Evolutionary conservation across 805 yeast species (phyloP).

Genomic region (Candida khao-thaluensis): DNA sequence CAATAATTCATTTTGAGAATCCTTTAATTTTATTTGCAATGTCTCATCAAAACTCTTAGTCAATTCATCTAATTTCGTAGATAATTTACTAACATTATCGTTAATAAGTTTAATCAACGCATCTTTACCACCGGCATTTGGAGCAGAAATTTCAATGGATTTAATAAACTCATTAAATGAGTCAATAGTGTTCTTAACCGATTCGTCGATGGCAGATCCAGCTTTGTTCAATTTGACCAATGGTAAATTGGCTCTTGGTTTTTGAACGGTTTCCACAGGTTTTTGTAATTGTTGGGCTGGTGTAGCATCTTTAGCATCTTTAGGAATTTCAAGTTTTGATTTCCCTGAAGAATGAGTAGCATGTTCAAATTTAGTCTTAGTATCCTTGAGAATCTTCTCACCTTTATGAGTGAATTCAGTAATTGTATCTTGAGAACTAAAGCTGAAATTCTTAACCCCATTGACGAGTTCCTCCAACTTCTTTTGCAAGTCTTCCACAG

Average conservation of each 20-base stretch:
- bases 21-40: conserved; percentile 33
- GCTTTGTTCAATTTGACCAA: conserved; percentile 27
- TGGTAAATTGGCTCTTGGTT: conserved; percentile 32
- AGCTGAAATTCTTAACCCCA: conserved; percentile 17
- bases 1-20: conserved; percentile 39
- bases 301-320: conserved; percentile 17
- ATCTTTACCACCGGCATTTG: conserved; percentile 24
- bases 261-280: conserved; percentile 36
- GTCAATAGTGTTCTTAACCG: conserved; percentile 34
- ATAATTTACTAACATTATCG: conserved; percentile 30
- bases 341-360: neutral
- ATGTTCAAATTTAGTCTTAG: conserved; percentile 30
- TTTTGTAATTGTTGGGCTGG: conserved; percentile 45
- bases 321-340: conserved; percentile 12
- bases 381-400: conserved; percentile 35
- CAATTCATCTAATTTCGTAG: conserved; percentile 31
- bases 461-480: conserved; percentile 18
- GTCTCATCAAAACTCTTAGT: conserved; percentile 38
- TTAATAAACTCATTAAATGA: conserved; percentile 39
- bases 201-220: conserved; percentile 28
- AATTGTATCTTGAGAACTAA: conserved; percentile 31
- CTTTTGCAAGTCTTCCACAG: conserved; percentile 30
- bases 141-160: conserved; percentile 30
- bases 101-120: conserved; percentile 32
- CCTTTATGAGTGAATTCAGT: conserved; percentile 32